Base-by-base conservation (phyloP, 192 early-diverging fungal genomes). In the Gamsiella multidivaricata region DNA sequence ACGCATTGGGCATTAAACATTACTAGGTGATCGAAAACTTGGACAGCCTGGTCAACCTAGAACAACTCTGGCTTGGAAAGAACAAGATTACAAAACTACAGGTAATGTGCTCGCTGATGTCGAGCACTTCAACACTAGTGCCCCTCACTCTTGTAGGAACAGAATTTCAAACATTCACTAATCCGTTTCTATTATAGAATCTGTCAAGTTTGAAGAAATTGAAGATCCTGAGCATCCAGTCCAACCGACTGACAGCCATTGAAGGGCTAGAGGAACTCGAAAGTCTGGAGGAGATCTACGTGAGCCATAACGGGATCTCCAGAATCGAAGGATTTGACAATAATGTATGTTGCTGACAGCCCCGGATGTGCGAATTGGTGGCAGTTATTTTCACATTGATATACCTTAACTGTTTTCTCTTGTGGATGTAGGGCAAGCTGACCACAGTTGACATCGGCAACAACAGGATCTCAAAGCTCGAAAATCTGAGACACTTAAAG, bases 11-110 rank as follows among this genome's bases (percentile, higher is more conserved):
- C 22, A 64, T 54, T 37, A 37, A 17, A 49, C 60, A 3, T 47
- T 52, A 23, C 1, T 64, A 93, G 88, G 71, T 58, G 15, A 96
- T 99, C 54, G 92, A 94, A 57, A 92, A 94, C 39, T 80, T 99
- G 17, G 95, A 94, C 45, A 61, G 62, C 22, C 81, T 99, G 56
- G 87, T 89, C 20, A 91, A 90, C 56, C 82, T 99, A 70, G 89
- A 94, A 63, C 87, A 97, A 81, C 86, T 99, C 10, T 99, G 94
- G 88, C 83, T 99, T 29, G 98, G 98, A 43, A 99, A 99, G 73
- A 99, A 99, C 85, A 99, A 99, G 80, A 96, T 99, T 37, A 82
- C 85, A 3, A 86, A 86, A 61, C 84, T 98, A 32, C 80, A 95
- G 85, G 91, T 90, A 81, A 50, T 15, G 29, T 41, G 5, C n/a